A percentile compares a stretch with the other conserved stretches of the same genome.
phyloP scores from a whole-genome alignment of 805 yeast genomes.

The Brettanomyces sp. region DNA sequence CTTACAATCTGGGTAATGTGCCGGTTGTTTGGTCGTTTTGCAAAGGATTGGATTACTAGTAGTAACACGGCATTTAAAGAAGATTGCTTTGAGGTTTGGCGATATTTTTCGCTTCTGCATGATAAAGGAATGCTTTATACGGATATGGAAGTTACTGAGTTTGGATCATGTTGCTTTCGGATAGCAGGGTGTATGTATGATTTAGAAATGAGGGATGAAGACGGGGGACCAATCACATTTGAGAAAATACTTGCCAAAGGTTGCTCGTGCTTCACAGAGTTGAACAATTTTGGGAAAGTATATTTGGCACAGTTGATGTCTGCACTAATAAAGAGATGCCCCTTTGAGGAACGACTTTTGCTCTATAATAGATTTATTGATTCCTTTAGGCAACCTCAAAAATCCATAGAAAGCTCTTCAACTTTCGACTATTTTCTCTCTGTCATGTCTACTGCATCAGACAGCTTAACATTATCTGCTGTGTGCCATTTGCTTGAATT shows the following conservation, averaged over 20 bases:
- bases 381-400: conserved; percentile 28
- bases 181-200: background rate
- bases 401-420: conserved; percentile 28
- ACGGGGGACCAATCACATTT: too few species aligned
- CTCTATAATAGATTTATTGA: conserved; percentile 24
- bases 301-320: conserved; percentile 1
- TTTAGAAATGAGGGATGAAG: too few species aligned
- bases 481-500: conserved; percentile 35
- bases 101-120: conserved; percentile 34
- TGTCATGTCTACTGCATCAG: conserved; percentile 22
- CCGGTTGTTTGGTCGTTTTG: conserved; percentile 19
- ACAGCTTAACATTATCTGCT: conserved; percentile 24
- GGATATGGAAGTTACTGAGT: conserved; percentile 21
- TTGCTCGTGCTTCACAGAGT: conserved; percentile 1
- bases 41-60: conserved; percentile 20
- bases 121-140: conserved; percentile 33
- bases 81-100: conserved; percentile 39
- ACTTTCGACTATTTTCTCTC: conserved; percentile 30
- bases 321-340: background rate
- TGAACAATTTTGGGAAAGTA: conserved; percentile 4
- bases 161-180: conserved; percentile 25
- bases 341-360: conserved; percentile 11
- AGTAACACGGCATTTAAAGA: conserved; percentile 20
- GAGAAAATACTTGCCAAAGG: conserved; percentile 4
- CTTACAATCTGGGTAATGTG: conserved; percentile 27